These are phyloP conservation scores for Tolypocladium sp. DNA, from an alignment of 2,329 filamentous ascomycete species.

Conservation along the genomic window DNA sequence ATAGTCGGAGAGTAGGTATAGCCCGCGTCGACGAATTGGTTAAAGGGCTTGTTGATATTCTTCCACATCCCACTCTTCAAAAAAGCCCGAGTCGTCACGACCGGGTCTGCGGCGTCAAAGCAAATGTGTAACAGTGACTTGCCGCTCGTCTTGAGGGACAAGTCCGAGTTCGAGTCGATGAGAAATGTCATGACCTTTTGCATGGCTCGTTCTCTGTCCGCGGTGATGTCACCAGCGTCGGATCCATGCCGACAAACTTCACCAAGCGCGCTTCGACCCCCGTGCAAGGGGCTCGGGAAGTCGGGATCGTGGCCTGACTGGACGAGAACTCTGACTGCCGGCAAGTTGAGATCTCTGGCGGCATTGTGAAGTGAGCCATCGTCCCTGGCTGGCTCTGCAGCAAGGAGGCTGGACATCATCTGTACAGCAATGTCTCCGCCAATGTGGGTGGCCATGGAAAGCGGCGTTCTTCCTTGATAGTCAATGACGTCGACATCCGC, in stretches of 20 bases:
- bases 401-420: conserved; percentile 46
- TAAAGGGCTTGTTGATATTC: conserved; percentile 50
- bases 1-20: conserved; percentile 56
- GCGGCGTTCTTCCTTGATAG: conserved; percentile 45
- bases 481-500: conserved; percentile 52
- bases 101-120: conserved; percentile 45
- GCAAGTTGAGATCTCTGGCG: conserved; percentile 47
- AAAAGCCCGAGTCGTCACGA: conserved; percentile 46
- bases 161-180: conserved; percentile 46
- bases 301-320: conserved; percentile 53
- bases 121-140: conserved; percentile 53
- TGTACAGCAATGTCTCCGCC: conserved; percentile 42
- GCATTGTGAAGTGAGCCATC: conserved; percentile 61
- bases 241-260: conserved; percentile 53
- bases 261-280: conserved; percentile 52
- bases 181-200: conserved; percentile 48
- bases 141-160: conserved; percentile 43
- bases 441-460: conserved; percentile 49
- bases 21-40: conserved; percentile 41
- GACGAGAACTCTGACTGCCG: conserved; percentile 46
- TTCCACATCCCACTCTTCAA: conserved; percentile 58
- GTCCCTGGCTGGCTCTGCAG: conserved; percentile 46
- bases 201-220: conserved; percentile 42
- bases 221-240: conserved; percentile 31
- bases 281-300: conserved; percentile 54